phyloP scores from a whole-genome alignment of 2,329 filamentous ascomycete genomes.

The Onygenales sp. region DNA sequence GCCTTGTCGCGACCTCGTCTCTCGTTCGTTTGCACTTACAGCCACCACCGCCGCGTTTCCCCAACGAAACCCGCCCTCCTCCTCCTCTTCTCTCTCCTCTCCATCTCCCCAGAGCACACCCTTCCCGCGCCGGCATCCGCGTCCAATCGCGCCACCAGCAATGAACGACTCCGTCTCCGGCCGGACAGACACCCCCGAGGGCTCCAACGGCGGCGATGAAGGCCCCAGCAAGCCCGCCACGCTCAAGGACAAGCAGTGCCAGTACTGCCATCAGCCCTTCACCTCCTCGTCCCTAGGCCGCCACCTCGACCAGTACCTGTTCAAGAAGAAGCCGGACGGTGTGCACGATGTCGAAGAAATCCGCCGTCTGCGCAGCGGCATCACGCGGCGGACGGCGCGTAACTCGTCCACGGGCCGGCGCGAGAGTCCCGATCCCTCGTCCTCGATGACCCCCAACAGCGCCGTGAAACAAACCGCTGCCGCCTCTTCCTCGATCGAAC shows the following conservation, averaged over 20 bases:
- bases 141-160: background rate
- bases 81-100: no score
- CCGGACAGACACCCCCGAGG: conserved; percentile 6
- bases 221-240: conserved; percentile 35
- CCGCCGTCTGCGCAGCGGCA: conserved; percentile 67
- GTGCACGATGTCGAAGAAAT: conserved; percentile 88
- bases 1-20: background rate
- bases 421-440: conserved; percentile 52
- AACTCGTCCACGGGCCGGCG: conserved; percentile 48
- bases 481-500: background rate
- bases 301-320: conserved; percentile 89
- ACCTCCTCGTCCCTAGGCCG: conserved; percentile 89
- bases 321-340: conserved; percentile 87
- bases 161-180: conserved; percentile 5
- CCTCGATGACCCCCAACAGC: conserved; percentile 31
- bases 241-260: conserved; percentile 77
- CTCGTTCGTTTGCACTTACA: background rate
- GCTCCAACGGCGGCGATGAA: conserved; percentile 3
- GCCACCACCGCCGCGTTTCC: no score
- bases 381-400: conserved; percentile 76
- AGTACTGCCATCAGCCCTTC: conserved; percentile 80
- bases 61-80: no score
- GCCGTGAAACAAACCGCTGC: conserved; percentile 17
- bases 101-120: no score
- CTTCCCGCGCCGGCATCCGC: background rate